Evolutionary conservation across 1,284 basidiomycete genomes (phyloP), one percentile per base, ranked within the genome.

Genomic region (Cryptococcus jaspeensis): DNA sequence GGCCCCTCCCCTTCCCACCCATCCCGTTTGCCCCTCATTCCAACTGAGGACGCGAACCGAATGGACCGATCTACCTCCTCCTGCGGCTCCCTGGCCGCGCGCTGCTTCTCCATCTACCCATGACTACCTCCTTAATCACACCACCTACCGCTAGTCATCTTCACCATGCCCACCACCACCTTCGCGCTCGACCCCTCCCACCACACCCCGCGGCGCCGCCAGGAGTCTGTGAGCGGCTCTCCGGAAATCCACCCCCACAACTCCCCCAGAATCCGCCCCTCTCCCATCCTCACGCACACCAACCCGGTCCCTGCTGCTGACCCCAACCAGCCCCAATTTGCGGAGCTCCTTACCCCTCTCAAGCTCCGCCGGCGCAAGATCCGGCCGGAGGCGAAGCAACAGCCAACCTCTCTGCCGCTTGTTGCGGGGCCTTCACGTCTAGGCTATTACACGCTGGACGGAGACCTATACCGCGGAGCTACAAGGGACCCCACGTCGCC

Each of bases 391-490:
- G 42, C 45, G 1, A 25, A 45, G 25, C 55, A 62, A 35, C 54
- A 61, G 16, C 64, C 62, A 5, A 45, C 54, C 23, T 52, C 56
- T 8, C 45, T 59, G 9, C 61, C 49, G 32, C 58, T 20, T 45
- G 61, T 41, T 51, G 69, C 65, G 20, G 74, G 75, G 39, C 63
- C 66, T 6, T 73, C 71, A 13, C 38, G 51, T 15, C 47, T 65
- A 3, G 75, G 73, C 18, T 77, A 64, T 49, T 70, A 69, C 15
- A 75, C 74, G 2, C 56, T 61, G 23, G 66, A 72, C 39, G 75
- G 75, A 0, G 73, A 78, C 55, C 55, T 78, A 25, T 78, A 71
- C 50, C 58, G 74, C 48, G 76, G 75, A 13, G 73, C 76, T 3
- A 43, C 58, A 2, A 22, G 53, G 0, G 70, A 76, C 60, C 74